Evolutionary conservation across 495 filamentous ascomycete genomes (phyloP).

Genomic region (Amphirosellinia nigrospora): DNA sequence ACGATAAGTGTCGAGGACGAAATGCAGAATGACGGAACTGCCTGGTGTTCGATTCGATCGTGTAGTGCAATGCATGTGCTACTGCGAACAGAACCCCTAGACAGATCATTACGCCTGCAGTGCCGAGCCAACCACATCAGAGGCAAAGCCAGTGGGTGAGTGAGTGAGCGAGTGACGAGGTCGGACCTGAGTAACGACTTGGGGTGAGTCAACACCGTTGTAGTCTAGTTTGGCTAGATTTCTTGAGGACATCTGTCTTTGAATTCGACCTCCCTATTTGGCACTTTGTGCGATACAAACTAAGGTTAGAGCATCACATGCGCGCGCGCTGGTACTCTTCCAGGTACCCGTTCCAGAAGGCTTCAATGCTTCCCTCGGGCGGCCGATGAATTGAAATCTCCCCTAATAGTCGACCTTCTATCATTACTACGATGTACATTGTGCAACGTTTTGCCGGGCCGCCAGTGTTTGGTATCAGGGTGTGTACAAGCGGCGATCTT

Average conservation of each 20-base stretch:
- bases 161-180: too few relatives aligned
- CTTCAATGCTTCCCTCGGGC: not conserved
- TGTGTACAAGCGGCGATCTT: conserved; percentile 11
- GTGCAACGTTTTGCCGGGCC: conserved; percentile 13
- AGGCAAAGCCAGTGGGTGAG: not conserved
- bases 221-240: not conserved
- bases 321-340: not conserved
- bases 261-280: conserved; percentile 16
- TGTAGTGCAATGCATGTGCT: not conserved
- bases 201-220: conserved; percentile 22
- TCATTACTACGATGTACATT: conserved; percentile 16
- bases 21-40: conserved; percentile 11
- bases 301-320: conserved; percentile 4
- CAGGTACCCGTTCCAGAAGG: not conserved
- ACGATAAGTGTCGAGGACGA: conserved; percentile 2
- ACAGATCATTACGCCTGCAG: not conserved
- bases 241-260: conserved; percentile 7
- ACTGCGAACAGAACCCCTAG: conserved; percentile 7
- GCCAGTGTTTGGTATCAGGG: conserved; percentile 7
- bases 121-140: not conserved
- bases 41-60: conserved; percentile 13
- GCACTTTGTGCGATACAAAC: not conserved
- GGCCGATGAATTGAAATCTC: conserved; percentile 15
- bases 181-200: conserved; percentile 6
- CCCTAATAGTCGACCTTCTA: conserved; percentile 14